These are phyloP conservation scores for Posidonia oceanica DNA, from an alignment of 116 monocot genomes.

Conservation along the genomic window DNA sequence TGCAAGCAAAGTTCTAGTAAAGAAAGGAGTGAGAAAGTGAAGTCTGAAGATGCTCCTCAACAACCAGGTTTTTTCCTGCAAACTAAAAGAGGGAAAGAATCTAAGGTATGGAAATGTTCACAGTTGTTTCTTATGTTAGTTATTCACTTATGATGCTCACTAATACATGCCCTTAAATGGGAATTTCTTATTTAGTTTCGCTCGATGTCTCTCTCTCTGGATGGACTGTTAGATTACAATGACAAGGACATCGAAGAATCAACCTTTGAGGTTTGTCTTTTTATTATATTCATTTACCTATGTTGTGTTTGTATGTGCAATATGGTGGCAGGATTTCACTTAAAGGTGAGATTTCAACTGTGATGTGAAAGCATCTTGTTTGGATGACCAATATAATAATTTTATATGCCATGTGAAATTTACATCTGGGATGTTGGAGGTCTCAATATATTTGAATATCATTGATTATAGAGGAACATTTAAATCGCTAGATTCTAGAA, in stretches of 20 bases:
- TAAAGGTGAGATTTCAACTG: too few species aligned
- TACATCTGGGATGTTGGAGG: too few species aligned
- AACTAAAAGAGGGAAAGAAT: constrained; percentile 40
- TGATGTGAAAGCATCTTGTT: too few species aligned
- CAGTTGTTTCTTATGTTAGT: too few species aligned
- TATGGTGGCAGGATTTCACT: background rate
- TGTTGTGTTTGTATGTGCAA: background rate
- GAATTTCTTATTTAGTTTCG: constrained; percentile 33
- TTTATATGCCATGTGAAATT: too few species aligned
- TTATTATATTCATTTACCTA: background rate
- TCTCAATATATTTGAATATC: too few species aligned
- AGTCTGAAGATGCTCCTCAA: constrained; percentile 51
- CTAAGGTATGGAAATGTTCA: constrained; percentile 38
- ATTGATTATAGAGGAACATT: too few species aligned
- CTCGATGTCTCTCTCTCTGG: constrained; percentile 77
- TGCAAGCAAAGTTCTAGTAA: constrained; percentile 27
- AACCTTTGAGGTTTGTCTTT: constrained; percentile 76
- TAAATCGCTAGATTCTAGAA: too few species aligned
- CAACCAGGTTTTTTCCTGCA: constrained; percentile 69
- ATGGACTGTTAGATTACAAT: constrained; percentile 88
- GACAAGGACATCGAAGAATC: constrained; percentile 90
- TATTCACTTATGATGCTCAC: background rate
- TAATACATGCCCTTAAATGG: background rate
- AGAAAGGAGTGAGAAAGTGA: constrained; percentile 44
- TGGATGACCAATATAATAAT: too few species aligned